These are phyloP conservation scores for Fusarium sp. DNA, from an alignment of 2,329 filamentous ascomycete species.

Conservation along the genomic window DNA sequence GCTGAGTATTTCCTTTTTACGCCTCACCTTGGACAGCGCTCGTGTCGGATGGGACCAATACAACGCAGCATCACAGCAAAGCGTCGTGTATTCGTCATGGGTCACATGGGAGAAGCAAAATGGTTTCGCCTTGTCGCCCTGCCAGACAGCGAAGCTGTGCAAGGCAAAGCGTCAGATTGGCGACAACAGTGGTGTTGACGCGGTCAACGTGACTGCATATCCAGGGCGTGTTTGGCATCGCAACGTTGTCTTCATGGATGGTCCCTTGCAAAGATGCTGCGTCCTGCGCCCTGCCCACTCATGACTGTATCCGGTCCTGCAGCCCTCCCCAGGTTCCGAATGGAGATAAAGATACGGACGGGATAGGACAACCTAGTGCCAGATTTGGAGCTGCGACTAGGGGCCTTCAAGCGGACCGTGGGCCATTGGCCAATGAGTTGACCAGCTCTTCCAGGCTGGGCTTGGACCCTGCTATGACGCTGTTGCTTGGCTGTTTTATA, in stretches of 20 bases:
- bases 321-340: slow-evolving; percentile 32
- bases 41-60: background rate
- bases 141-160: slow-evolving; percentile 11
- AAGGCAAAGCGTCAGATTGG: slow-evolving; percentile 16
- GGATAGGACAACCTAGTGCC: slow-evolving; percentile 25
- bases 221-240: slow-evolving; percentile 17
- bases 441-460: background rate
- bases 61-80: slow-evolving; percentile 3
- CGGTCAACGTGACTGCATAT: slow-evolving; percentile 26
- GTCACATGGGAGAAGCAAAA: slow-evolving; percentile 23
- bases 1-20: slow-evolving; percentile 28
- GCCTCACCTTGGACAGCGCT: slow-evolving; percentile 17
- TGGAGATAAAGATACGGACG: slow-evolving; percentile 26
- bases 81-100: slow-evolving; percentile 24
- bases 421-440: slow-evolving; percentile 33
- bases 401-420: slow-evolving; percentile 15
- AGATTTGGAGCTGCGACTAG: slow-evolving; percentile 22
- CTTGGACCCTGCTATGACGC: slow-evolving; percentile 31
- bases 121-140: slow-evolving; percentile 21
- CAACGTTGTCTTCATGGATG: slow-evolving; percentile 24
- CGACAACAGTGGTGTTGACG: slow-evolving; percentile 5
- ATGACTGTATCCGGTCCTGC: slow-evolving; percentile 14
- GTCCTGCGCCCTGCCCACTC: slow-evolving; percentile 22
- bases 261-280: slow-evolving; percentile 12
- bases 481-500: slow-evolving; percentile 2